Conservation (phyloP, 331 rosid species). For the Cydonia oblonga region DNA sequence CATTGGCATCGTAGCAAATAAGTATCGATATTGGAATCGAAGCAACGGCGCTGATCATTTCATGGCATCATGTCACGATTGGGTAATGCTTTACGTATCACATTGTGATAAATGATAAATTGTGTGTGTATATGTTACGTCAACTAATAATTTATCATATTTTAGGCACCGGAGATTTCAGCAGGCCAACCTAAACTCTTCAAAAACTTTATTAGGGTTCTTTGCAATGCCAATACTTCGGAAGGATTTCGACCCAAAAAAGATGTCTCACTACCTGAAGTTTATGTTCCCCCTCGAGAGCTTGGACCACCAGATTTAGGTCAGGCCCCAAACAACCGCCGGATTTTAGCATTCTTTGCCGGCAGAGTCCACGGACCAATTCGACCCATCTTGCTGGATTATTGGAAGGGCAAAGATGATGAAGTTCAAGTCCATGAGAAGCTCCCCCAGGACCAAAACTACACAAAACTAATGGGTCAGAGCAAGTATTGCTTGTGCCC, state of each 20-base stretch:
- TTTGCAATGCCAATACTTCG: slow-evolving; percentile 19
- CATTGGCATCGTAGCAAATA: slow-evolving; percentile 17
- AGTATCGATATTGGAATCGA: slow-evolving; percentile 28
- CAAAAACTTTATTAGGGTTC: slow-evolving; percentile 11
- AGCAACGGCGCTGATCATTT: slow-evolving; percentile 33
- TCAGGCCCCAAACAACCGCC: slow-evolving; percentile 14
- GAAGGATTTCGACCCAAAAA: slow-evolving; percentile 9
- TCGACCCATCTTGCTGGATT: slow-evolving; percentile 15
- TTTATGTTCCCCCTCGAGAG: neutral
- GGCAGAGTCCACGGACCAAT: slow-evolving; percentile 29
- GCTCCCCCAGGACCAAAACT: slow-evolving; percentile 12
- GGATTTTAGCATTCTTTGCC: slow-evolving; percentile 29
- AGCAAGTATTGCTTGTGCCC: slow-evolving; percentile 35
- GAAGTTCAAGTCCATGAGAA: slow-evolving; percentile 31
- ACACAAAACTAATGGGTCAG: slow-evolving; percentile 17
- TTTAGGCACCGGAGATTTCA: slow-evolving; percentile 13
- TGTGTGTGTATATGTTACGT: neutral
- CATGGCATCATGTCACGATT: slow-evolving; percentile 32
- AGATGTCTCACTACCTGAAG: slow-evolving; percentile 13
- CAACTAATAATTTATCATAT: neutral
- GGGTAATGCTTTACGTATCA: slow-evolving; percentile 17
- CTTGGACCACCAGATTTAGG: slow-evolving; percentile 10
- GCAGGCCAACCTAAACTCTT: neutral
- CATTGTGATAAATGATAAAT: too few species aligned
- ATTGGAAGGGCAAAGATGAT: slow-evolving; percentile 33